Evolutionary conservation across 345 rosid species (phyloP).

Genomic region (Eucalyptus coolabah): DNA sequence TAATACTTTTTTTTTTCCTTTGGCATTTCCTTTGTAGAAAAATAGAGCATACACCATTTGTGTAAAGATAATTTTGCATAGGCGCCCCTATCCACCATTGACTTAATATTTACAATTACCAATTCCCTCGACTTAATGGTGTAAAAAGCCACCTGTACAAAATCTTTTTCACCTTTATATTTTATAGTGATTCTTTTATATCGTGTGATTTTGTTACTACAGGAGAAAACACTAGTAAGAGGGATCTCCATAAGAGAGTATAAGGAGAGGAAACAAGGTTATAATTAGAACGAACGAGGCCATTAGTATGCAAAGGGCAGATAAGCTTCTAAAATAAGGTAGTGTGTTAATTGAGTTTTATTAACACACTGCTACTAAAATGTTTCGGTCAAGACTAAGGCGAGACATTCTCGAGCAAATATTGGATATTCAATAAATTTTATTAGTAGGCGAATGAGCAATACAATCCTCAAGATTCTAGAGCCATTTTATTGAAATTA

Average conservation of each 20-base stretch:
- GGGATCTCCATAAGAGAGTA: not conserved
- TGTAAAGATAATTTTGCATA: not conserved
- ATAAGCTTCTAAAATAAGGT: not conserved
- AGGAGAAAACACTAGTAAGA: not conserved
- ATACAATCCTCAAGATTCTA: not conserved
- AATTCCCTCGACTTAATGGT: not conserved
- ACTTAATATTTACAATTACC: not conserved
- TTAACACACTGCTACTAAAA: not conserved
- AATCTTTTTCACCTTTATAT: not conserved
- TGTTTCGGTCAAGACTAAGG: not conserved
- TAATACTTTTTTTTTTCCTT: too few species aligned
- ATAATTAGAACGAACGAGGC: not conserved
- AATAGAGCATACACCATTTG: not conserved
- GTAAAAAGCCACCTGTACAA: not conserved
- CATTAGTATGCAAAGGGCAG: not conserved
- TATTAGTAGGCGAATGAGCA: not conserved
- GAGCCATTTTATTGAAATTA: not conserved
- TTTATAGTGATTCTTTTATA: not conserved
- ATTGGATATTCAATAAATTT: not conserved
- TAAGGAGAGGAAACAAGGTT: not conserved
- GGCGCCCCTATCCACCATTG: not conserved
- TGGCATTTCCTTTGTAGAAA: not conserved
- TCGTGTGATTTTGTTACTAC: not conserved
- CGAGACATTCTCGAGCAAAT: not conserved
- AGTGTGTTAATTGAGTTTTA: not conserved